These are phyloP conservation scores for Boletus sp. DNA, from an alignment of 768 basidiomycete species.

Conservation along the genomic window DNA sequence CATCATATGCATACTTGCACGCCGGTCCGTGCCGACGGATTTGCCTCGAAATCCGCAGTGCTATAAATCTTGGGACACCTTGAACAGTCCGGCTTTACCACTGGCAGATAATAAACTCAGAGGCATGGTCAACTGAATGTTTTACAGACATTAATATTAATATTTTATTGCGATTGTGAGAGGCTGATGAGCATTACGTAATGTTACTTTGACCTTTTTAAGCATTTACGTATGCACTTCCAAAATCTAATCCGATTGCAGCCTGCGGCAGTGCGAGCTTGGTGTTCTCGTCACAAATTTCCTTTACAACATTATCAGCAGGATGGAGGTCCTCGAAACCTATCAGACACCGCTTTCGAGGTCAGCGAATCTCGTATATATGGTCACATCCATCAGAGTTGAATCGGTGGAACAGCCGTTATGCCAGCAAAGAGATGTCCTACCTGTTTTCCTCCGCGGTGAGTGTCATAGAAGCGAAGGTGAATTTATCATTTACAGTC, in stretches of 20 bases:
- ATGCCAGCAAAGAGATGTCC: constrained; percentile 99
- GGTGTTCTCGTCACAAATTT: neutral
- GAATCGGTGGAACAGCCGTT: constrained; percentile 59
- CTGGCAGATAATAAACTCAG: too few relatives aligned
- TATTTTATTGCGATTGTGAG: too few relatives aligned
- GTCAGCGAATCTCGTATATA: constrained; percentile 35
- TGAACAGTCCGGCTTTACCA: too few relatives aligned
- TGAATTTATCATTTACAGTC: neutral
- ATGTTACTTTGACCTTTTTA: neutral
- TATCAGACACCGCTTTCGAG: constrained; percentile 84
- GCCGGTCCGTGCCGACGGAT: too few relatives aligned
- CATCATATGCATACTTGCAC: too few relatives aligned
- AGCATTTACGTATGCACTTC: neutral
- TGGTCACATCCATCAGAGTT: neutral
- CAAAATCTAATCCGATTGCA: constrained; percentile 5
- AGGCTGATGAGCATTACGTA: neutral
- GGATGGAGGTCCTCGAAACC: constrained; percentile 64
- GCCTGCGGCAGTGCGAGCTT: too few relatives aligned
- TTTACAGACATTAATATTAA: too few relatives aligned
- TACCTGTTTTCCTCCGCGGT: constrained; percentile 94
- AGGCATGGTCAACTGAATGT: too few relatives aligned
- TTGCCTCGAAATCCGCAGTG: too few relatives aligned
- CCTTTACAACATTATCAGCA: neutral
- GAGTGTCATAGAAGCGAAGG: constrained; percentile 25
- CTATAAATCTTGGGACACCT: too few relatives aligned